These are phyloP conservation scores for Komagataella phaffii DNA, from an alignment of 805 yeast species.

Conservation along the genomic window DNA sequence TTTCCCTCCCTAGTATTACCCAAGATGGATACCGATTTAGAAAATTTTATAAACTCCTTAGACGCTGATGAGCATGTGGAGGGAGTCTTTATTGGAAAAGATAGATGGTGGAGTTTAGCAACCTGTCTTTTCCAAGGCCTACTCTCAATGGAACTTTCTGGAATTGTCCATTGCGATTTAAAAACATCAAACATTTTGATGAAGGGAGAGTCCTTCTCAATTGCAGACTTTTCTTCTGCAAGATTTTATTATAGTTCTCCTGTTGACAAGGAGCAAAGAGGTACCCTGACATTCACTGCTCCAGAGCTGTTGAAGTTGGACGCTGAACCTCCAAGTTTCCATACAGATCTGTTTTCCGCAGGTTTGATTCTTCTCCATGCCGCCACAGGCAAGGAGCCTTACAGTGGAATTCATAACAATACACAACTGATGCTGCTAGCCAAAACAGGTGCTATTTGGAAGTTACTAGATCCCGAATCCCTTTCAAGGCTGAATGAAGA, in stretches of 20 bases:
- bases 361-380: constrained; percentile 31
- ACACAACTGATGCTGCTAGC: constrained; percentile 19
- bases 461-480: constrained; percentile 15
- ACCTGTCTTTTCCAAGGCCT: constrained; percentile 14
- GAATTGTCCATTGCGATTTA: constrained; percentile 31
- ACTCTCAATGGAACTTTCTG: constrained; percentile 11
- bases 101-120: constrained; percentile 20
- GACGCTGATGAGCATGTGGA: constrained; percentile 1
- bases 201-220: constrained; percentile 14
- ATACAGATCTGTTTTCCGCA: constrained; percentile 31
- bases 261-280: constrained; percentile 7
- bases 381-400: constrained; percentile 33
- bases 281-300: constrained; percentile 29
- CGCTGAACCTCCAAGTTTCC: constrained; percentile 14
- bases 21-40: constrained; percentile 15
- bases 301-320: constrained; percentile 26
- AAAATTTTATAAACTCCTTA: constrained; percentile 8
- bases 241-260: constrained; percentile 3
- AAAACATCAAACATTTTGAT: constrained; percentile 31
- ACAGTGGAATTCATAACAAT: constrained; percentile 15
- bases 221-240: constrained; percentile 37
- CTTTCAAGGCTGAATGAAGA: constrained; percentile 10
- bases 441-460: constrained; percentile 18
- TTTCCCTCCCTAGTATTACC: constrained; percentile 16
- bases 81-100: constrained; percentile 10